phyloP scores from a whole-genome alignment of 73 alveolate genomes.

The Symbiodinium pilosum region DNA sequence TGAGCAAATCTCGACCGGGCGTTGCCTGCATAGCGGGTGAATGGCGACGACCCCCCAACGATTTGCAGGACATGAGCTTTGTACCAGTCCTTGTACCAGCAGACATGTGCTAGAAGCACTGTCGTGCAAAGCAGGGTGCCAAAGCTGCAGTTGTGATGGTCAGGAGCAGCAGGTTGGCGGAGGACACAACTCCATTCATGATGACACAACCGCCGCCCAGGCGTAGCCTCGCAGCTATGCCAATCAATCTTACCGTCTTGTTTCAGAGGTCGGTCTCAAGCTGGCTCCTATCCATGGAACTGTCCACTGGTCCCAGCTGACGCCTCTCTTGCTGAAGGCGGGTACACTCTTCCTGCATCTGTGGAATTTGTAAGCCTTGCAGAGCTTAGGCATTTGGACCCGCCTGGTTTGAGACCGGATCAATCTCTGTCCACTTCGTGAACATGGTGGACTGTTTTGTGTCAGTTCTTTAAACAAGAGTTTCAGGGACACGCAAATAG shows the following conservation, averaged over 20 bases:
- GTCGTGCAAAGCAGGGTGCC: background rate
- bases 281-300: conserved; percentile 90
- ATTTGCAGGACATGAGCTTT: conserved; percentile 35
- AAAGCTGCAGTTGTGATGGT: too few species aligned
- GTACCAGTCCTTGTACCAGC: background rate
- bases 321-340: conserved; percentile 63
- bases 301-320: conserved; percentile 91
- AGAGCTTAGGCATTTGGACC: conserved; percentile 47
- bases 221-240: background rate
- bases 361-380: background rate
- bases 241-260: too few species aligned
- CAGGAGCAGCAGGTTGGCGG: conserved; percentile 89
- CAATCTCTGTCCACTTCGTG: conserved; percentile 87
- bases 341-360: background rate
- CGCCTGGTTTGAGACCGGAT: conserved; percentile 82
- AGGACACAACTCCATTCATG: conserved; percentile 88
- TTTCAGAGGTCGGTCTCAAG: conserved; percentile 54
- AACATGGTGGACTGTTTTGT: conserved; percentile 36
- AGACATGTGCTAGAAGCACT: background rate
- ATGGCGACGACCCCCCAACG: conserved; percentile 93
- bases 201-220: conserved; percentile 69
- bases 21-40: conserved; percentile 73
- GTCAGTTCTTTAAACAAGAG: too few species aligned
- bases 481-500: too few species aligned
- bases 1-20: conserved; percentile 74